Percentiles rank a stretch among this genome's conserved stretches.
Conservation (phyloP, 2,329 filamentous ascomycete species). For the Colletotrichum plurivorum region DNA sequence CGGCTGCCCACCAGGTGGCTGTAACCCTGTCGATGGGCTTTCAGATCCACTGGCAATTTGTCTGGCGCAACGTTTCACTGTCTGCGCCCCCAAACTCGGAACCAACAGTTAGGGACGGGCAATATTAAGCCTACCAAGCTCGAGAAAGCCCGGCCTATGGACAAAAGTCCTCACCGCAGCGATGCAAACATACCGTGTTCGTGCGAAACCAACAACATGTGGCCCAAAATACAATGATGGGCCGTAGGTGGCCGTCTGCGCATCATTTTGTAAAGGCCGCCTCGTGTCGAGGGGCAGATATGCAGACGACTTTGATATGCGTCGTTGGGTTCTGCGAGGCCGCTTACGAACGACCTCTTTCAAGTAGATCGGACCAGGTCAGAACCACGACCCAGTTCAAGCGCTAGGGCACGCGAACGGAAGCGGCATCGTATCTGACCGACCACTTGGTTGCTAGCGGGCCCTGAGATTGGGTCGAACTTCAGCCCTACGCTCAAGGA, state of each 20-base stretch:
- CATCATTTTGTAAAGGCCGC: conserved; percentile 6
- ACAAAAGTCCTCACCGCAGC: not conserved
- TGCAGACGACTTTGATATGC: conserved; percentile 2
- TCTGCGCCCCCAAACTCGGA: conserved; percentile 10
- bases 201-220: not conserved
- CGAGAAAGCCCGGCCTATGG: conserved; percentile 12
- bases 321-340: not conserved
- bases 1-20: conserved; percentile 2
- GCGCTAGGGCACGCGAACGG: conserved; percentile 1
- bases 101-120: conserved; percentile 1
- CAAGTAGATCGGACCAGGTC: not conserved
- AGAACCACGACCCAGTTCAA: conserved; percentile 3
- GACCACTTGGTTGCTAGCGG: conserved; percentile 6
- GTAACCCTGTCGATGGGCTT: not conserved
- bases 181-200: not conserved
- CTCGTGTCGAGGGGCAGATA: conserved; percentile 10
- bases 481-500: conserved; percentile 35
- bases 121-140: conserved; percentile 11
- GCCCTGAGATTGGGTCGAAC: conserved; percentile 7
- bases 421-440: not conserved
- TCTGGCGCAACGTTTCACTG: conserved; percentile 1
- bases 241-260: conserved; percentile 6
- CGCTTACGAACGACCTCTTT: conserved; percentile 1
- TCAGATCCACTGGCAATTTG: not conserved
- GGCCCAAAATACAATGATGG: not conserved